Percentiles rank a stretch among this genome's conserved stretches.
Evolutionary conservation across 768 basidiomycete species (phyloP).

Genomic region (Leccinellum albellum): DNA sequence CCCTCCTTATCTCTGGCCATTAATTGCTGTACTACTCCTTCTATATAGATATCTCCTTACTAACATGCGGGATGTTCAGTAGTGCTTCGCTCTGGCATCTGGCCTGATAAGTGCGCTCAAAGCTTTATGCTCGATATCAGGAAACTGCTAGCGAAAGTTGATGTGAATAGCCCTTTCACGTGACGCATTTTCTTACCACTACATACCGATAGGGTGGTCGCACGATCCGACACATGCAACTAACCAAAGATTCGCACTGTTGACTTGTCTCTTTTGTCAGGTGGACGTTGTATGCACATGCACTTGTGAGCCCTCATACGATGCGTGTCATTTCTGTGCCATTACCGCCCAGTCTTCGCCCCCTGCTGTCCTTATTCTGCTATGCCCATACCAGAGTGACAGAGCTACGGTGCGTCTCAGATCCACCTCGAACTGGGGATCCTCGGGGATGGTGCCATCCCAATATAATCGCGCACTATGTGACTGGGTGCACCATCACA

Average conservation of each 20-base stretch:
- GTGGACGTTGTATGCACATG: slow-evolving; percentile 15
- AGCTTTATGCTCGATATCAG: slow-evolving; percentile 10
- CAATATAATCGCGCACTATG: slow-evolving; percentile 13
- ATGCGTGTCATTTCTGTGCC: neutral
- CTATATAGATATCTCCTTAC: slow-evolving; percentile 31
- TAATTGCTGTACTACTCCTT: slow-evolving; percentile 32
- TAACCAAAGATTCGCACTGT: slow-evolving; percentile 1
- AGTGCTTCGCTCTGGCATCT: slow-evolving; percentile 13
- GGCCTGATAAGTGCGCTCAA: slow-evolving; percentile 19
- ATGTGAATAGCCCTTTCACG: slow-evolving; percentile 7
- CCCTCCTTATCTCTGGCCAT: slow-evolving; percentile 24
- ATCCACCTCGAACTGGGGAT: slow-evolving; percentile 3
- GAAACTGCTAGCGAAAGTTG: neutral
- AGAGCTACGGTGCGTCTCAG: neutral
- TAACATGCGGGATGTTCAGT: slow-evolving; percentile 21
- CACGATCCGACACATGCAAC: slow-evolving; percentile 10
- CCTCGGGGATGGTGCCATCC: slow-evolving; percentile 6
- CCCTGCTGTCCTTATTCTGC: neutral
- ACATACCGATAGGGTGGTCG: slow-evolving; percentile 5
- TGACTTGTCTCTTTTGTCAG: slow-evolving; percentile 5
- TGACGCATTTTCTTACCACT: slow-evolving; percentile 6
- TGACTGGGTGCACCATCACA: slow-evolving; percentile 6
- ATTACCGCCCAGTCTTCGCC: neutral
- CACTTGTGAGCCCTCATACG: slow-evolving; percentile 1
- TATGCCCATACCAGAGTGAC: slow-evolving; percentile 11